Evolutionary conservation across 108 stramenopile species (phyloP).

Genomic region (Fragilaria radians): DNA sequence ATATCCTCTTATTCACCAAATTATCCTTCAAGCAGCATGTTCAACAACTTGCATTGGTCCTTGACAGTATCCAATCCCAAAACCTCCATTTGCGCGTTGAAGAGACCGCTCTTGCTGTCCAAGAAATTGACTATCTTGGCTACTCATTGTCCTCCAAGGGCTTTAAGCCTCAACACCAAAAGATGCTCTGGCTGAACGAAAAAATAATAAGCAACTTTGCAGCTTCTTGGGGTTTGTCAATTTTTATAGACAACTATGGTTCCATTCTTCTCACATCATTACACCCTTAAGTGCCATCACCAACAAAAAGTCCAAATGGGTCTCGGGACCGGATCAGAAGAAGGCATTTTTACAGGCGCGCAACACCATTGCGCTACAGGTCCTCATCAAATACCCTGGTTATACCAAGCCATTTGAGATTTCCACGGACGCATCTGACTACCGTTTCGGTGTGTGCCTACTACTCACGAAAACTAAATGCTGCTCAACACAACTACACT

Average conservation of each 20-base stretch:
- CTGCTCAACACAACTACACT: conserved; percentile 16
- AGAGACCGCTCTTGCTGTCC: not conserved
- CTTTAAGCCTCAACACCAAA: conserved; percentile 3
- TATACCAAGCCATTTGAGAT: conserved; percentile 27
- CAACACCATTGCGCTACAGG: conserved; percentile 7
- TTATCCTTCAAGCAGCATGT: not conserved
- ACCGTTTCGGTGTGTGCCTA: conserved; percentile 15
- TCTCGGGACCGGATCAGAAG: not conserved
- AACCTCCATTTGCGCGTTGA: not conserved
- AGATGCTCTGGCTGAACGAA: conserved; percentile 17
- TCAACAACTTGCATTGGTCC: not conserved
- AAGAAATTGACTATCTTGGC: too few species aligned
- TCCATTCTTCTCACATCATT: conserved; percentile 18
- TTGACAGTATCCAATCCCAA: not conserved
- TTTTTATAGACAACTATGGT: conserved; percentile 28
- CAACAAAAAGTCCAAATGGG: not conserved
- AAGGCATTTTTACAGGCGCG: conserved; percentile 9
- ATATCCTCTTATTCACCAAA: not conserved
- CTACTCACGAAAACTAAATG: conserved; percentile 3
- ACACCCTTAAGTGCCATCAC: conserved; percentile 22
- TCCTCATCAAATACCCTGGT: conserved; percentile 20
- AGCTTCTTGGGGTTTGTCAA: conserved; percentile 27
- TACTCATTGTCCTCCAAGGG: too few species aligned
- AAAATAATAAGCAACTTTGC: conserved; percentile 13
- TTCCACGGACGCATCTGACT: conserved; percentile 30